Evolutionary conservation across 805 yeast genomes (phyloP).

Genomic region (Saturnispora halmiae): DNA sequence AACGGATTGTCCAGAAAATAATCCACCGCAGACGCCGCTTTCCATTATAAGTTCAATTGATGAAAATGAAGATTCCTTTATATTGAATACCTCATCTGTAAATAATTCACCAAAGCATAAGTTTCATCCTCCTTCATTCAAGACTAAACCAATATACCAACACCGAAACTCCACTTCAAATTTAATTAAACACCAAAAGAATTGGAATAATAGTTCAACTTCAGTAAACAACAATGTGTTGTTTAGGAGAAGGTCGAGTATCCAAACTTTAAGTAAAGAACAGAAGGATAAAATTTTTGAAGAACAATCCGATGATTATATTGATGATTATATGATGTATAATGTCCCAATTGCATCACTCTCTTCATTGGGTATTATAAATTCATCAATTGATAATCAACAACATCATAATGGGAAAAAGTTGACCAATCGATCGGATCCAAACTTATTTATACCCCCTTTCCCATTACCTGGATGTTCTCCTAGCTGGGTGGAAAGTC

Average conservation of each 20-base stretch:
- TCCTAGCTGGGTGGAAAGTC: neutral
- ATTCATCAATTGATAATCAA: conserved; percentile 13
- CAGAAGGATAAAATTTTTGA: conserved; percentile 26
- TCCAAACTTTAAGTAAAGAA: conserved; percentile 17
- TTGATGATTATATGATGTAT: conserved; percentile 36
- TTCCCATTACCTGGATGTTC: conserved; percentile 39
- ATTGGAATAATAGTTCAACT: neutral
- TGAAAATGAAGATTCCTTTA: neutral
- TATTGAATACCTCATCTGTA: neutral
- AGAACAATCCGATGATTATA: conserved; percentile 23
- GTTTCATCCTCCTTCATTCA: conserved; percentile 3
- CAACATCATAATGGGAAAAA: conserved; percentile 20
- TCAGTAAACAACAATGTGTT: neutral
- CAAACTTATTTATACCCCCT: conserved; percentile 32
- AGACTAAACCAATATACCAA: neutral
- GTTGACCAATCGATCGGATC: conserved; percentile 20
- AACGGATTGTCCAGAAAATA: neutral
- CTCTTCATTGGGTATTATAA: conserved; percentile 26
- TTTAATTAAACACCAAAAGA: neutral
- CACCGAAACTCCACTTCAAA: conserved; percentile 9
- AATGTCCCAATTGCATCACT: conserved; percentile 43
- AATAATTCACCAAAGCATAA: conserved; percentile 1
- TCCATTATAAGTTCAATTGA: neutral
- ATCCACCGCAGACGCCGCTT: conserved; percentile 2
- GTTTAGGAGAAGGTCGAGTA: conserved; percentile 7